Percentiles rank a stretch among this genome's conserved stretches.
Conservation (phyloP, 768 basidiomycete species). For the Collybia sp. region DNA sequence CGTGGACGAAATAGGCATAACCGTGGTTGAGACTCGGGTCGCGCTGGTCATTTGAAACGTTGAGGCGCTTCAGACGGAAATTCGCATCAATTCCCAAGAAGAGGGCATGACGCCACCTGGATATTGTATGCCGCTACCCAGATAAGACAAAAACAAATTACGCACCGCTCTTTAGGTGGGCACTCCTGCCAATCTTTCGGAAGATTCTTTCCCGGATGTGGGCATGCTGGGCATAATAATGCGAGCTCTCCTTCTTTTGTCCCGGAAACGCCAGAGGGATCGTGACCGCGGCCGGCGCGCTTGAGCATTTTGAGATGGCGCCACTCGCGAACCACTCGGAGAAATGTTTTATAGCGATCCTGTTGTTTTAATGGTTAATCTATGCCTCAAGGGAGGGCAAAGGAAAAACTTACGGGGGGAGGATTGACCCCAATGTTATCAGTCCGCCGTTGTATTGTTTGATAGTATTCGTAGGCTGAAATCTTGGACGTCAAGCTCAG, state of each 20-base stretch:
- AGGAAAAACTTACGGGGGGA: background rate
- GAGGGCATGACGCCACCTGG: slow-evolving; percentile 19
- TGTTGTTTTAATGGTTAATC: background rate
- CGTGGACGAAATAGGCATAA: slow-evolving; percentile 21
- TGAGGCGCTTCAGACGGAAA: slow-evolving; percentile 22
- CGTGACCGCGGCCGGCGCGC: slow-evolving; percentile 17
- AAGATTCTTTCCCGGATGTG: slow-evolving; percentile 19
- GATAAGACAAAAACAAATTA: background rate
- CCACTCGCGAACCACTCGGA: slow-evolving; percentile 15
- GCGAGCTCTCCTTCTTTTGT: slow-evolving; percentile 21
- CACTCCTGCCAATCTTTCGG: slow-evolving; percentile 7
- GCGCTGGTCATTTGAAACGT: slow-evolving; percentile 15
- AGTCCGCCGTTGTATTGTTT: slow-evolving; percentile 13
- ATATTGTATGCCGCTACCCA: background rate
- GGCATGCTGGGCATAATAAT: slow-evolving; percentile 28
- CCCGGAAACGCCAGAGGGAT: slow-evolving; percentile 9
- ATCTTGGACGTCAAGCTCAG: slow-evolving; percentile 23
- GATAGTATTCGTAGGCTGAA: slow-evolving; percentile 21
- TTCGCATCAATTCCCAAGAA: slow-evolving; percentile 26
- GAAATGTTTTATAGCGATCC: slow-evolving; percentile 16
- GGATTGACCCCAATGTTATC: slow-evolving; percentile 16
- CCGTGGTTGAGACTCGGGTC: slow-evolving; percentile 23
- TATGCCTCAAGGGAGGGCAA: background rate
- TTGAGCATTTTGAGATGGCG: slow-evolving; percentile 20
- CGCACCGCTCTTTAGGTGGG: slow-evolving; percentile 1